These are phyloP conservation scores for Globisporangium spinosum DNA, from an alignment of 352 stramenopile genomes.

Conservation along the genomic window DNA sequence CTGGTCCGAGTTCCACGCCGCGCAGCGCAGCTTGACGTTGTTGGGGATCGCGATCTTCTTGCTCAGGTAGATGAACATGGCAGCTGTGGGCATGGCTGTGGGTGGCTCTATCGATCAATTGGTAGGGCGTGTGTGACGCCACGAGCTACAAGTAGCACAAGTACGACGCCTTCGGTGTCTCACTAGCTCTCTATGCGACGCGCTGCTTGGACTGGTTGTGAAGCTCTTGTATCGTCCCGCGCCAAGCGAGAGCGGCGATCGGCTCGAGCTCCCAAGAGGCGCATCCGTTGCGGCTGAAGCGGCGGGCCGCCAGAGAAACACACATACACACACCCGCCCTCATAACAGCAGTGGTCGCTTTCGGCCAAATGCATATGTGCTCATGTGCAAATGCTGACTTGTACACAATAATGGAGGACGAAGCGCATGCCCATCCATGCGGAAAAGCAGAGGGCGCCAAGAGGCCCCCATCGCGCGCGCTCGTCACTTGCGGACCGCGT, in stretches of 20 bases:
- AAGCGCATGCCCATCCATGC: background rate
- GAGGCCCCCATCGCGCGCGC: background rate
- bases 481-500: background rate
- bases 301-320: background rate
- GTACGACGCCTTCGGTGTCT: background rate
- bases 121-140: background rate
- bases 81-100: background rate
- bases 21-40: slow-evolving; percentile 87
- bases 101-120: background rate
- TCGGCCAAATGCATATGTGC: background rate
- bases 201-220: background rate
- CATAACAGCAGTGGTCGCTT: background rate
- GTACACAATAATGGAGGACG: background rate
- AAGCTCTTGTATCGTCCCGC: background rate
- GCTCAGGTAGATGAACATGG: slow-evolving; percentile 94
- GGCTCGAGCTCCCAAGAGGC: slow-evolving; percentile 1
- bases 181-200: background rate
- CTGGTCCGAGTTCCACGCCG: slow-evolving; percentile 91
- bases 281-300: slow-evolving; percentile 2
- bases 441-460: background rate
- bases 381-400: too few species aligned
- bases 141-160: background rate
- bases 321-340: background rate
- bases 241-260: background rate
- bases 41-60: slow-evolving; percentile 96